Base-by-base conservation (phyloP, 2,329 filamentous ascomycete genomes). In the Tolypocladium capitatum region DNA sequence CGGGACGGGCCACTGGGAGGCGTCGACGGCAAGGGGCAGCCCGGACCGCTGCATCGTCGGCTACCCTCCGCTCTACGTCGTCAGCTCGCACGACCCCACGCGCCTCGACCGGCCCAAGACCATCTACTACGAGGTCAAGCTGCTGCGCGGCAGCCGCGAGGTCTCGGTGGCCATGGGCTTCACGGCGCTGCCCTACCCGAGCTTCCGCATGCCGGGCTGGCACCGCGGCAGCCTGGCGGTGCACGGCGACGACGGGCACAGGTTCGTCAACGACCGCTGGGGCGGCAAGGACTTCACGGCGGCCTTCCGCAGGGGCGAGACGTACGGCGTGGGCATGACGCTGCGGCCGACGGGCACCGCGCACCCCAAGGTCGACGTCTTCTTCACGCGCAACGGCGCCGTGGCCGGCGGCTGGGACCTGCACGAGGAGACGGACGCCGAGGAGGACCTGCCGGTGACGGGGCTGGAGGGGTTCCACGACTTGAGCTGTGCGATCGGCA, bases 121-220 rank as follows among this genome's bases (percentile, higher is more conserved):
- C 41, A 74, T 83, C 46, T 91, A 90, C 71, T 91, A 83, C 61
- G 85, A 91, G 59, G 71, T 89, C 10, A 71, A 71, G 46, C 68
- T 87, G 31, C 64, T 68, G 3, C 56, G 61, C 18, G 65, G 74
- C 47, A 70, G 70, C 21, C 55, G 55, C 4, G 72, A 75, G 49
- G 64, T 73, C 46, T 67, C 65, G 35, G 67, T 90, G 1, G 83
- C 80, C 0, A 60, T 91, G 10, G 86, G 86, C 10, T 88, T 81
- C 61, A 68, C 76, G 0, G 85, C 84, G 1, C 76, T 83, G 43
- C 86, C 86, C 8, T 91, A 89, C 59, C 86, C 86, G 7, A 72
- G 75, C 0, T 91, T 87, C 68, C 76, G 86, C 8, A 74, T 90
- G 50, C 86, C 86, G 0, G 86, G 86, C 2, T 91, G 86, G 86